Evolutionary conservation across 768 basidiomycete genomes (phyloP).

Genomic region (Candolleomyces eurysporus): DNA sequence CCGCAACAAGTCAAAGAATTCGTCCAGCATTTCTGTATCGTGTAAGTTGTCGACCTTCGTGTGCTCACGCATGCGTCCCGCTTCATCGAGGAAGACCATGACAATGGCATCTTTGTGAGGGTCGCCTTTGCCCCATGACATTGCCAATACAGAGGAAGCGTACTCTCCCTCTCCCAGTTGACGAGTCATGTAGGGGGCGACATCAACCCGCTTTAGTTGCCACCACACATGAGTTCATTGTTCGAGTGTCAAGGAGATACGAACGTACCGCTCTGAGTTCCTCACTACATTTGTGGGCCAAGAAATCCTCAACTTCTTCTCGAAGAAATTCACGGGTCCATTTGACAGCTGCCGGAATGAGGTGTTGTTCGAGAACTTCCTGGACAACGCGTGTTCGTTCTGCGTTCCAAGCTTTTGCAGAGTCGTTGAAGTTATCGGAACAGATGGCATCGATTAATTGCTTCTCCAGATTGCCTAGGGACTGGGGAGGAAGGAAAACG

Average conservation of each 20-base stretch:
- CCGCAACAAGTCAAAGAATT: conserved; percentile 80
- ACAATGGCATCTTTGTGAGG: conserved; percentile 87
- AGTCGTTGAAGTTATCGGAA: conserved; percentile 82
- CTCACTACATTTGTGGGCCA: conserved; percentile 66
- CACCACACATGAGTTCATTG: conserved; percentile 1
- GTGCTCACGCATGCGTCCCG: conserved; percentile 88
- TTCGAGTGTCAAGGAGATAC: not conserved
- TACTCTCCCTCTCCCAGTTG: conserved; percentile 69
- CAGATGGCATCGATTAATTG: conserved; percentile 78
- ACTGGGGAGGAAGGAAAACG: conserved; percentile 62
- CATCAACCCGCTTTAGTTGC: conserved; percentile 67
- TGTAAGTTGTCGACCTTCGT: conserved; percentile 85
- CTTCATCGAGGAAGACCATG: conserved; percentile 82
- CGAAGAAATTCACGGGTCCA: conserved; percentile 89
- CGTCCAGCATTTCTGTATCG: conserved; percentile 62
- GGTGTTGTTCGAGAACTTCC: conserved; percentile 73
- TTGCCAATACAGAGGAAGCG: conserved; percentile 76
- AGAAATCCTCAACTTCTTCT: conserved; percentile 85
- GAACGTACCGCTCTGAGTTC: conserved; percentile 67
- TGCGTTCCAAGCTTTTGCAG: conserved; percentile 89
- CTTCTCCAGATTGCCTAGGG: conserved; percentile 67
- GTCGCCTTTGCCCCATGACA: conserved; percentile 96
- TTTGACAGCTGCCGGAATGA: conserved; percentile 82
- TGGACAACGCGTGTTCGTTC: conserved; percentile 77
- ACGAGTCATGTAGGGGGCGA: conserved; percentile 66